Percentiles rank a stretch among this genome's conserved stretches.
These are phyloP conservation scores for Acacia acuminata DNA, from an alignment of 306 rosid genomes.

Conservation along the genomic window DNA sequence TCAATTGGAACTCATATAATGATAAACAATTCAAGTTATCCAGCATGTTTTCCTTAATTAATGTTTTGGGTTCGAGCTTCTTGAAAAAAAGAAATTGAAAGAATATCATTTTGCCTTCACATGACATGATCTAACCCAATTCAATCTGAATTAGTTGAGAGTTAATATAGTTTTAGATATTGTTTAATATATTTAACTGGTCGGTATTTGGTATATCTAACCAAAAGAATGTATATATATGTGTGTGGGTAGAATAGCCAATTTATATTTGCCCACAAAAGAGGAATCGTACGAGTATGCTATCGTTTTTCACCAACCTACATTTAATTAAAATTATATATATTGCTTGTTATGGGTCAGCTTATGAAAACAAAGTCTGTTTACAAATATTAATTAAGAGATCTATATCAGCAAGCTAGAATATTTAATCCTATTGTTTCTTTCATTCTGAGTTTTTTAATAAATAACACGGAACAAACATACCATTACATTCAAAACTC, in stretches of 20 bases:
- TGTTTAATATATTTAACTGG: not conserved
- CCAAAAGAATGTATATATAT: not conserved
- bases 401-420: not conserved
- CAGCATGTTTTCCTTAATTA: not conserved
- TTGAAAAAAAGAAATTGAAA: not conserved
- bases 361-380: not conserved
- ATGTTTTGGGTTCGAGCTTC: not conserved
- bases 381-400: not conserved
- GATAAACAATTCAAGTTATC: not conserved
- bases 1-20: not conserved
- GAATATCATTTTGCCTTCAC: not conserved
- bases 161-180: not conserved
- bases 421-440: slow-evolving; percentile 1
- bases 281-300: not conserved
- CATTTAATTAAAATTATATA: not conserved
- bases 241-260: not conserved
- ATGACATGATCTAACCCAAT: not conserved
- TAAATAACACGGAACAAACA: not conserved
- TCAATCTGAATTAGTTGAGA: not conserved
- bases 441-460: not conserved
- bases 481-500: not conserved
- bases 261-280: not conserved
- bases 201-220: not conserved
- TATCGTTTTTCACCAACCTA: not conserved
- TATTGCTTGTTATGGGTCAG: not conserved